Conservation (phyloP, 441 rosid genomes). For the Populus hybrid region DNA sequence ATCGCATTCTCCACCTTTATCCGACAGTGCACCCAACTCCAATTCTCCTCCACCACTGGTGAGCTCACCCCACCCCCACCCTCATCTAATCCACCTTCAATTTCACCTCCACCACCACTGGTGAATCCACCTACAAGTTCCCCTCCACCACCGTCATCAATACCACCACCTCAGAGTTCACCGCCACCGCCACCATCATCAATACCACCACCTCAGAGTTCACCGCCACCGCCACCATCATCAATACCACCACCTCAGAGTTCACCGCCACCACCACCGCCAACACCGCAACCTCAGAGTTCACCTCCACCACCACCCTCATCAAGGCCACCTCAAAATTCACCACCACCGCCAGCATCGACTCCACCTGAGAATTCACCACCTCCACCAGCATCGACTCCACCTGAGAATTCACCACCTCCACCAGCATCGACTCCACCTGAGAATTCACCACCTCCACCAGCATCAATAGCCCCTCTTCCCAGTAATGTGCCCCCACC, state of each 20-base stretch:
- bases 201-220: conserved; percentile 25
- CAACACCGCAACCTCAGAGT: neutral
- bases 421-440: no score
- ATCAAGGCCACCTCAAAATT: no score
- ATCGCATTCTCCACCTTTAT: conserved; percentile 15
- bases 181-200: conserved; percentile 18
- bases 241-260: conserved; percentile 2
- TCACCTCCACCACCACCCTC: conserved; percentile 27
- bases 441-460: no score
- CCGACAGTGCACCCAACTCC: conserved; percentile 10
- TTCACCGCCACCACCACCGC: no score
- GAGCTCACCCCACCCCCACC: conserved; percentile 11
- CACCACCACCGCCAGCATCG: conserved; percentile 20
- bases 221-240: conserved; percentile 12
- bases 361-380: no score
- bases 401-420: no score
- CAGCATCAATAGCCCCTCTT: conserved; percentile 14
- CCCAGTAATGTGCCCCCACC: conserved; percentile 29
- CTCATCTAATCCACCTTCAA: conserved; percentile 11
- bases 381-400: no score
- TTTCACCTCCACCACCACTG: conserved; percentile 24
- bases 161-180: conserved; percentile 26
- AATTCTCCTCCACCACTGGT: conserved; percentile 9
- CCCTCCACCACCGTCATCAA: conserved; percentile 32
- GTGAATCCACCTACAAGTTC: conserved; percentile 24